Evolutionary conservation across 352 stramenopile species (phyloP), one percentile per base, ranked within the genome.

Genomic region (Phytophthora citricola): DNA sequence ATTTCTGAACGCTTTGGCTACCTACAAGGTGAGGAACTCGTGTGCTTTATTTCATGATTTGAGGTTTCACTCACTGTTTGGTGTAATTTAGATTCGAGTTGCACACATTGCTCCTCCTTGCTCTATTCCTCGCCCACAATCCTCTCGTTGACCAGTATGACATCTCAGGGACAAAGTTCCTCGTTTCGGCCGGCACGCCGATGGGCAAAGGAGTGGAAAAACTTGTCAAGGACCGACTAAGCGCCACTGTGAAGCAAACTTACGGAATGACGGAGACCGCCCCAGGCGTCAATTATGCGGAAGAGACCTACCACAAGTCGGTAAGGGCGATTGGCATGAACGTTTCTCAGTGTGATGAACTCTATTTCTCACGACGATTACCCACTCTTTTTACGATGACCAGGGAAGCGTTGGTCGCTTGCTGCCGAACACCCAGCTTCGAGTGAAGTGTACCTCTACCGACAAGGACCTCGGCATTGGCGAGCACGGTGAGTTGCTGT

Each of bases 101-200:
- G 71, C 64, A 1, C 75, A 85, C 58, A 86, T 98, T 45, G 95
- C 98, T 2, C 95, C 96, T 26, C 93, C 96, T 96, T 17, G 77
- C 87, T 2, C 49, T 94, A 3, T 91, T 87, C 59, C 75, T 98
- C 2, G 89, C 88, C 2, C 94, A 98, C 66, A 71, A 97, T 62
- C 92, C 93, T 4, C 43, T 97, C 3, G 90, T 98, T 8, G 92
- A 98, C 45, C 74, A 97, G 14, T 98, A 96, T 73, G 89, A 99
- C 64, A 73, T 98, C 15, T 89, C 74, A 1, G 89, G 76, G 20
- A 83, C 97, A 1, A 31, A 88, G 38, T 79, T 78, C 20, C 78
- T 98, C 20, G 71, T 97, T 31, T 93, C 72, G 9, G 93, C 81
- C 12, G 93, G 92, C 5, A 93, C 94, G 20, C 91, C 94, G 6